These are phyloP conservation scores for Epichloe sibirici DNA, from an alignment of 2,329 filamentous ascomycete genomes.

Conservation along the genomic window DNA sequence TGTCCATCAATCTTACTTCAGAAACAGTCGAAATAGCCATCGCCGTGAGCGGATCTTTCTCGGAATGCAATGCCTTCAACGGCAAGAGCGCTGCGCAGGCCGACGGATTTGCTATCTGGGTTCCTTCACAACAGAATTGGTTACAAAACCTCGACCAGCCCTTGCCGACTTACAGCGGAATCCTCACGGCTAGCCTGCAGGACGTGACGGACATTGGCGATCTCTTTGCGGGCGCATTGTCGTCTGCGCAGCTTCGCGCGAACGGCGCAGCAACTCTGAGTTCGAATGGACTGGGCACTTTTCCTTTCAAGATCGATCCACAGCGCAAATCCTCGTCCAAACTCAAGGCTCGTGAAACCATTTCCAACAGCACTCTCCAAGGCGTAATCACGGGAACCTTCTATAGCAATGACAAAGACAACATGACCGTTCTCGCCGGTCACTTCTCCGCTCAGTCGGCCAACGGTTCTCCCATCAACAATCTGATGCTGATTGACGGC, in stretches of 20 bases:
- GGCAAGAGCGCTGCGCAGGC: slow-evolving; percentile 48
- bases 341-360: slow-evolving; percentile 34
- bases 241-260: slow-evolving; percentile 60
- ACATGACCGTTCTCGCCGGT: slow-evolving; percentile 79
- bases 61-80: slow-evolving; percentile 55
- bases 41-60: slow-evolving; percentile 70
- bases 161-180: slow-evolving; percentile 56
- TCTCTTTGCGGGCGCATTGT: slow-evolving; percentile 74
- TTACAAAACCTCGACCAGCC: slow-evolving; percentile 61
- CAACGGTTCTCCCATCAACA: slow-evolving; percentile 61
- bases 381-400: slow-evolving; percentile 73
- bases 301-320: slow-evolving; percentile 44
- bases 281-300: slow-evolving; percentile 36
- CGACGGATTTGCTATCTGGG: slow-evolving; percentile 80
- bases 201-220: slow-evolving; percentile 49
- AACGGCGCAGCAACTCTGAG: slow-evolving; percentile 60
- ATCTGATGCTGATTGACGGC: slow-evolving; percentile 72
- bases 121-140: slow-evolving; percentile 78
- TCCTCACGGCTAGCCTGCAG: slow-evolving; percentile 57
- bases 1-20: slow-evolving; percentile 66
- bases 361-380: slow-evolving; percentile 30
- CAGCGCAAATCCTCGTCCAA: slow-evolving; percentile 15
- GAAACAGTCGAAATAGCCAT: slow-evolving; percentile 60
- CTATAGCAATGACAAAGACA: slow-evolving; percentile 55
- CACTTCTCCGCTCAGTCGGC: slow-evolving; percentile 64